Evolutionary conservation across 2,329 filamentous ascomycete genomes (phyloP), one percentile per base, ranked within the genome.

Genomic region (Verticillium klebahnii): DNA sequence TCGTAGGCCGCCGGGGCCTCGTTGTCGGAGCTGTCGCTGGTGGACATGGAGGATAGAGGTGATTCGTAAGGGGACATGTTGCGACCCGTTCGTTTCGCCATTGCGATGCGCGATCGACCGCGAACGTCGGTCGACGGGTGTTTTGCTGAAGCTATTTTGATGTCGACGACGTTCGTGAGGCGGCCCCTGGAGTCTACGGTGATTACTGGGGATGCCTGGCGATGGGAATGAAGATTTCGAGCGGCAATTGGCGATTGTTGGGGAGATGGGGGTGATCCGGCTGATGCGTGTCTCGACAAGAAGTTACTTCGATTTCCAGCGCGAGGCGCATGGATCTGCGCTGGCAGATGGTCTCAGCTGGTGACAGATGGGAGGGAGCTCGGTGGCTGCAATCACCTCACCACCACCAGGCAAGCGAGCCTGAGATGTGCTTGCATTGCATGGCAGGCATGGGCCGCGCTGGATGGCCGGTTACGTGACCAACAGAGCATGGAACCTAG

Each of bases 1-100:
- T 73, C 73, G 34, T 73, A 71, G 54, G 64, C 61, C 11, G 63
- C 62, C 45, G 64, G 59, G 19, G 57, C 59, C 56, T 66, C 65
- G 8, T 66, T 60, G 25, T 66, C 65, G 15, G 63, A 66, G 39
- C 57, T 59, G n/a, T 66, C 64, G 37, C 60, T 64, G 56, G 64
- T 58, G 14, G 60, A 58, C 62, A 61, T 63, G 8, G 63, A 66
- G 34, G 64, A 65, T 11, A 66, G 58, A n/a, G 64, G 64, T 17
- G 64, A 66, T 45, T 56, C 54, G 31, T 56, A 56, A 8, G 54
- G 54, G 29, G 54, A 34, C 54, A 34, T 56, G 25, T 56, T 56
- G 54, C 54, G 54, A 9, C 15, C 54, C 25, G 15, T n/a, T 52
- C 45, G 45, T 52, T 52, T 52, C n/a, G 23, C 45, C 45, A 52